Conservation (phyloP, 1,139 yeast genomes). For the Yarrowia galli region DNA sequence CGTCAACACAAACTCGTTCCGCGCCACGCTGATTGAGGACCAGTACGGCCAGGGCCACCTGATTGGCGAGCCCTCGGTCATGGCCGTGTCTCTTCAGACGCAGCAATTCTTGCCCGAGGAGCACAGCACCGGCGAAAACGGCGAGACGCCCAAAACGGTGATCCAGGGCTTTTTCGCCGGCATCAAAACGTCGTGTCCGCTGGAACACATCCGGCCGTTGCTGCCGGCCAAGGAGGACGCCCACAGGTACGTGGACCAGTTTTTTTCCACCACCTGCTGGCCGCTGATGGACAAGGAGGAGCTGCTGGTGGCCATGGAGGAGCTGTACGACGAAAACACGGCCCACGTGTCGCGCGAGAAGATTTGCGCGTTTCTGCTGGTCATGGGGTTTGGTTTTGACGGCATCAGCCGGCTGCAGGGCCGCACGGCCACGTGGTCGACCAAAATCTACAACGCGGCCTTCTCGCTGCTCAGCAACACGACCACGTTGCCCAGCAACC, state of each 20-base stretch:
- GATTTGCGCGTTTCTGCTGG: constrained; percentile 24
- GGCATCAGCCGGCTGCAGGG: constrained; percentile 19
- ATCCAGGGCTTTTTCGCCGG: constrained; percentile 27
- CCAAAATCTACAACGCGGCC: constrained; percentile 30
- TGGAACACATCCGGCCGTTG: constrained; percentile 20
- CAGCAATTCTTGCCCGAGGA: constrained; percentile 27
- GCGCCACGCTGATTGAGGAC: constrained; percentile 24
- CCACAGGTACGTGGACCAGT: constrained; percentile 12
- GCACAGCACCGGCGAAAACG: constrained; percentile 5
- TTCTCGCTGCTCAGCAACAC: constrained; percentile 10
- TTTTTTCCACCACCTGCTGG: constrained; percentile 26
- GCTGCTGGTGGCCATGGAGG: constrained; percentile 23
- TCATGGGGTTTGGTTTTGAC: constrained; percentile 25
- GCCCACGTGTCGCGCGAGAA: constrained; percentile 12
- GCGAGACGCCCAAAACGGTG: constrained; percentile 13
- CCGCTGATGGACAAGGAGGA: constrained; percentile 25
- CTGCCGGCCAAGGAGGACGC: constrained; percentile 26
- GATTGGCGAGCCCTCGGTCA: constrained; percentile 31
- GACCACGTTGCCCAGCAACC: constrained; percentile 8
- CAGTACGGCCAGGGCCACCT: constrained; percentile 16
- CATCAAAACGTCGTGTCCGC: constrained; percentile 14
- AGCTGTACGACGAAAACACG: constrained; percentile 19
- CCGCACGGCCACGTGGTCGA: constrained; percentile 25
- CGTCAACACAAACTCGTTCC: constrained; percentile 15
- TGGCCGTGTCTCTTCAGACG: constrained; percentile 16